Evolutionary conservation across 2,329 filamentous ascomycete genomes (phyloP), one percentile per base, ranked within the genome.

Genomic region (Decorospora gaudefroyi): DNA sequence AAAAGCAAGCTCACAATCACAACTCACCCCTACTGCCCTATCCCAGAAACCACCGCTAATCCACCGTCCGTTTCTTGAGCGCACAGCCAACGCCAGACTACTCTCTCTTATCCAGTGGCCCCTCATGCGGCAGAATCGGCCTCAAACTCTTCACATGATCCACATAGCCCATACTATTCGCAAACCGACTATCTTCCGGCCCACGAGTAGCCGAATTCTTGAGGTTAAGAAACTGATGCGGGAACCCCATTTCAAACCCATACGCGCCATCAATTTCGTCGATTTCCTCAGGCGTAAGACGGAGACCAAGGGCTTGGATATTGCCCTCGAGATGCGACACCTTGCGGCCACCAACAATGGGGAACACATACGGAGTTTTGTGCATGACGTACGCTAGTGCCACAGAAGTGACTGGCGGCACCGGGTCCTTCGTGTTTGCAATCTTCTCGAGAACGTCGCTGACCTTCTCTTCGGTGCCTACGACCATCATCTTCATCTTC

Each of bases 361-460:
- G 87, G 61, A 88, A 88, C 9, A 90, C 83, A 57, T 88, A 82
- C 0, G 85, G 80, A 0, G 83, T 74, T 71, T 90, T 89, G 53
- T 82, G 78, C 76, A 87, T 79, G 10, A 90, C 82, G 61, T 90
- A 90, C 2, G 87, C 86, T 16, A 90, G 70, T 6, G 87, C 86
- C 22, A 88, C 71, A 25, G 78, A 77, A 4, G 80, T 81, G 25
- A 86, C 73, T 6, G 40, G 46, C 6, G 31, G 25, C 26, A 76
- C 72, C 6, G 74, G 72, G 1, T 78, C 77, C 54, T 84, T 79
- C 46, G 77, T 72, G 6, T 75, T 74, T 0, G 80, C 82, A 6
- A 87, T 76, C 55, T 81, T 76, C 17, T 79, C 82, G 0, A 90
- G 74, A 0, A 80, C 81, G 18, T 73, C 75, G 36, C 78, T 81